phyloP scores from a whole-genome alignment of 2,329 filamentous ascomycete species.

The Venturia oleaginea region DNA sequence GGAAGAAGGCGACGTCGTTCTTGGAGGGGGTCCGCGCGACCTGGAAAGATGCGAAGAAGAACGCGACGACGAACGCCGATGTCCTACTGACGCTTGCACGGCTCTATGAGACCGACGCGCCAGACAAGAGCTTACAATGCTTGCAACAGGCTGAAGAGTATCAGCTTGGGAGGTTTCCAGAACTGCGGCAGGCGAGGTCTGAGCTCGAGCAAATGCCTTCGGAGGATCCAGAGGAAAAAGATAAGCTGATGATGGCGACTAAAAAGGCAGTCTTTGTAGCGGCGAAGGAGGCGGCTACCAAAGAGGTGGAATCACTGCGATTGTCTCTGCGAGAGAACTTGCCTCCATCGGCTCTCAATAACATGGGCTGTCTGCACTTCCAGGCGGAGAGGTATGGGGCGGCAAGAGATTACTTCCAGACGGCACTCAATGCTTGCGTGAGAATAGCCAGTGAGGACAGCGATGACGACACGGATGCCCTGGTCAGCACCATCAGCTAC shows the following conservation, averaged over 20 bases:
- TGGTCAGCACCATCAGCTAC: slow-evolving; percentile 94
- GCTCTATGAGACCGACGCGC: slow-evolving; percentile 75
- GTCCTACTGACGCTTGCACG: slow-evolving; percentile 87
- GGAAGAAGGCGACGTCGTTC: slow-evolving; percentile 76
- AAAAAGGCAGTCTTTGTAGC: slow-evolving; percentile 36
- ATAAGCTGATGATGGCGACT: slow-evolving; percentile 28
- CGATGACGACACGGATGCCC: slow-evolving; percentile 73
- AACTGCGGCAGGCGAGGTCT: slow-evolving; percentile 56
- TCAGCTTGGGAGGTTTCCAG: slow-evolving; percentile 63
- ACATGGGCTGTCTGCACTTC: slow-evolving; percentile 93
- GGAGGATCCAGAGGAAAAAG: slow-evolving; percentile 27
- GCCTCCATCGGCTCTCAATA: slow-evolving; percentile 88
- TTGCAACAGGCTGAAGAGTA: slow-evolving; percentile 86
- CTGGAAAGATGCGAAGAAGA: slow-evolving; percentile 91
- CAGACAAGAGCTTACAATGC: slow-evolving; percentile 87
- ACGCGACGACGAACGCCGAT: slow-evolving; percentile 68
- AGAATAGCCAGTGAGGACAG: slow-evolving; percentile 68
- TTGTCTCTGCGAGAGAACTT: slow-evolving; percentile 59
- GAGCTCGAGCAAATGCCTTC: slow-evolving; percentile 28
- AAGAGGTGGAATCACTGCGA: slow-evolving; percentile 42
- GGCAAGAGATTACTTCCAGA: slow-evolving; percentile 82
- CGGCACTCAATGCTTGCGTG: slow-evolving; percentile 80
- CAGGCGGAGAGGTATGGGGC: slow-evolving; percentile 72
- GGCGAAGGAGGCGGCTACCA: slow-evolving; percentile 21
- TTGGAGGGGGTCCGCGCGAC: slow-evolving; percentile 75